Evolutionary conservation across 2,329 filamentous ascomycete genomes (phyloP).

Genomic region (Calonectria pauciramosa): DNA sequence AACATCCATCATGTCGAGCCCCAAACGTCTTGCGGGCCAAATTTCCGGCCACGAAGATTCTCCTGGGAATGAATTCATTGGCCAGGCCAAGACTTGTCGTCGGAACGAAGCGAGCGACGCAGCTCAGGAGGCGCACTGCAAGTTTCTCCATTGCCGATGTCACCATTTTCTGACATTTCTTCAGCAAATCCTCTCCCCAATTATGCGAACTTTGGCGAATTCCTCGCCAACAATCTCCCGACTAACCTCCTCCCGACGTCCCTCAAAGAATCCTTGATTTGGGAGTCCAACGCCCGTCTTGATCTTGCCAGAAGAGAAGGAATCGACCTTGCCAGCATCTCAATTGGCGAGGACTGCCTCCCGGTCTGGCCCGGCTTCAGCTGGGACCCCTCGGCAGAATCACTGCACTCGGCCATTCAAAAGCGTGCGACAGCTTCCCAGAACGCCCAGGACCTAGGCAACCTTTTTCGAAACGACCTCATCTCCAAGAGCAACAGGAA

Average conservation of each 20-base stretch:
- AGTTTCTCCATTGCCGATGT: neutral
- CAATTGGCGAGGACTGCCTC: conserved; percentile 48
- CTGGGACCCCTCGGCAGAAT: conserved; percentile 43
- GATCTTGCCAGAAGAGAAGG: conserved; percentile 36
- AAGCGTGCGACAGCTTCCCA: conserved; percentile 34
- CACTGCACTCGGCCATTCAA: conserved; percentile 46
- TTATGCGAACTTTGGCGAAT: conserved; percentile 3
- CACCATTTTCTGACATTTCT: neutral
- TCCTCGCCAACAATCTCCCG: conserved; percentile 35
- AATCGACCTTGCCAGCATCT: conserved; percentile 34
- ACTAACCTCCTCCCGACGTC: conserved; percentile 38
- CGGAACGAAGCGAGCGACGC: neutral
- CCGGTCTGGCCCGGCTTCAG: conserved; percentile 43
- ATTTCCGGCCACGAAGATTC: neutral
- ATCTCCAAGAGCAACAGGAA: conserved; percentile 44
- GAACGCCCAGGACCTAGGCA: conserved; percentile 34
- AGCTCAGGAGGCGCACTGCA: neutral
- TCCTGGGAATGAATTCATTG: neutral
- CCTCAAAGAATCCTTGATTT: conserved; percentile 39
- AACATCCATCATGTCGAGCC: neutral
- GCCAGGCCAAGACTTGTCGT: neutral
- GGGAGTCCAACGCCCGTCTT: conserved; percentile 40
- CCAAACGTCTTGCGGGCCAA: neutral
- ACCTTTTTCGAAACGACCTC: conserved; percentile 37
- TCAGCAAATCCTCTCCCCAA: neutral